These are phyloP conservation scores for Coemansia sp. DNA, from an alignment of 192 early-diverging fungal genomes.

Conservation along the genomic window DNA sequence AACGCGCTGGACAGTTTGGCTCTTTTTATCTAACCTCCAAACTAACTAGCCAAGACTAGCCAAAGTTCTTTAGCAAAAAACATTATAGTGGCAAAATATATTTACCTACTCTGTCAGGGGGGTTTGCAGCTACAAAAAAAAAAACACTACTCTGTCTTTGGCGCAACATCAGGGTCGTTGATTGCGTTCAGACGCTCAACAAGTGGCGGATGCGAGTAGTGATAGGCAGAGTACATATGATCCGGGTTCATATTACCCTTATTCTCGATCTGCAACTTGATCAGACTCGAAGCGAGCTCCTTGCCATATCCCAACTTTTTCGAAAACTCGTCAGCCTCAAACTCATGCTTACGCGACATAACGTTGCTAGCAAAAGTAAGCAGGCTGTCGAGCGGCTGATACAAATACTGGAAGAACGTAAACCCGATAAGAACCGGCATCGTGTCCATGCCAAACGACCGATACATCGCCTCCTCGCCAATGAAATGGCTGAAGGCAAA, in stretches of 20 bases:
- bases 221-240: slow-evolving; percentile 85
- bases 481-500: slow-evolving; percentile 81
- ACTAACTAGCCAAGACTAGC: background rate
- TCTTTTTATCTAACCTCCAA: background rate
- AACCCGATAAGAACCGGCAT: slow-evolving; percentile 89
- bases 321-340: slow-evolving; percentile 90
- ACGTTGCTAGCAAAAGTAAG: slow-evolving; percentile 78
- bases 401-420: slow-evolving; percentile 85
- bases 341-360: slow-evolving; percentile 86
- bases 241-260: slow-evolving; percentile 86
- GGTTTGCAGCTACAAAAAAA: background rate
- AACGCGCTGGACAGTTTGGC: slow-evolving; percentile 23
- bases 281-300: slow-evolving; percentile 73
- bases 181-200: slow-evolving; percentile 81
- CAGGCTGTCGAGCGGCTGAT: slow-evolving; percentile 77
- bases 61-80: too few relatives aligned
- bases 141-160: slow-evolving; percentile 45
- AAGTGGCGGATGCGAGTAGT: slow-evolving; percentile 91
- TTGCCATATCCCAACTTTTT: slow-evolving; percentile 79
- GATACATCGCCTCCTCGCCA: slow-evolving; percentile 74
- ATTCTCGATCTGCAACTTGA: slow-evolving; percentile 92
- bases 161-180: slow-evolving; percentile 52
- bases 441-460: slow-evolving; percentile 81
- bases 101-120: background rate
- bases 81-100: too few relatives aligned